Evolutionary conservation across 2,329 filamentous ascomycete genomes (phyloP), one percentile per base, ranked within the genome.

Genomic region (Colletotrichum siamense): DNA sequence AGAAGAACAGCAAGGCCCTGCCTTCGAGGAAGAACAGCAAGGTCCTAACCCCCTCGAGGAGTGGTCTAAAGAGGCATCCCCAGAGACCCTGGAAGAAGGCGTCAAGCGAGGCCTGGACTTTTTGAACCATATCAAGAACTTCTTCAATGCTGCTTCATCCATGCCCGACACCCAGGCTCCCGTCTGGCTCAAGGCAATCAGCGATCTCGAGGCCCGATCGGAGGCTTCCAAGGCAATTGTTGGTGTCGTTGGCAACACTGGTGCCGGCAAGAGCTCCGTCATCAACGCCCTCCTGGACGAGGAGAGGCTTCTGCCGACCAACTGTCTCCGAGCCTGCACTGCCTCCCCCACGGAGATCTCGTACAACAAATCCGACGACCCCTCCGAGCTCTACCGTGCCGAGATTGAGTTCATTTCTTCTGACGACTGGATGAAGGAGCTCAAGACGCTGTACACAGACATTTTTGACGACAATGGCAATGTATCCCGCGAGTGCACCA

Each of bases 261-360:
- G 92, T 0, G 89, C 90, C 2, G 92, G 92, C 1, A 94, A 94
- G 79, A 91, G 88, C 24, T 91, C 89, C 3, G 85, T 93, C 0
- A 92, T 94, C 81, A 94, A 94, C 79, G 91, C 92, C 0, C 79
- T 94, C 59, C 85, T 93, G 0, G 91, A 93, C 34, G 90, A 93
- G 78, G 91, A 93, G 78, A 86, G 86, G 87, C 78, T 87, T 24
- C 72, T 86, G 2, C 85, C 83, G 0, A 86, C 84, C 2, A 85
- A 81, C 69, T 91, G 91, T 79, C 90, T 93, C 87, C 84, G 90
- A 36, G 92, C 92, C 2, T 93, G 91, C 73, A 94, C 92, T 0
- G 91, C 91, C 0, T 89, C 91, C 0, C 88, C 92, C 1, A 93
- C 91, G 0, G 91, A 93, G 79, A 87, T 94, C 3, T 88, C 88